Base-by-base conservation (phyloP, 2,329 filamentous ascomycete species). In the Venturia asperata region DNA sequence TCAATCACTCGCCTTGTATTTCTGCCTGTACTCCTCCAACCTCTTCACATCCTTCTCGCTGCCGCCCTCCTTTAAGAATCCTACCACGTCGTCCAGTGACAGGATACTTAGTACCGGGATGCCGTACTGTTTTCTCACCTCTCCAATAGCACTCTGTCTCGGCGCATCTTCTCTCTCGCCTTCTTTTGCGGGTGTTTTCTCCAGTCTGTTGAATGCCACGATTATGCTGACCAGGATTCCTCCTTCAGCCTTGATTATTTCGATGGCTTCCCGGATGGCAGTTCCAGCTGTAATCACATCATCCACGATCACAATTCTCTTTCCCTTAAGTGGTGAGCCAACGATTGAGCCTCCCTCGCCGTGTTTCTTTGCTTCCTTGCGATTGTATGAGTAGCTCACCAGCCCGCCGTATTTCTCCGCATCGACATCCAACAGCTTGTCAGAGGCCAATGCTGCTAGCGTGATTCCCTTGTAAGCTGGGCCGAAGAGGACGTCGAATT, bases 381-480 rank as follows among this genome's bases (percentile, higher is more conserved):
- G 86, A 79, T 97, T 95, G 79, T 96, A 97, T 42, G 87, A 88
- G 79, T 96, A 97, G 73, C 87, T 90, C 66, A 90, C 82, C 55
- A 82, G 78, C 17, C 52, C 47, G 65, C 85, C 85, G 77, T 89
- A 94, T 67, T 82, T 84, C 62, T 79, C 77, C 21, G 84, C 79
- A 68, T 91, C 86, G 13, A 92, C 78, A 71, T 87, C 83, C 64
- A 85, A 85, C 15, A 97, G 84, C 75, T 92, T 89, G 74, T 90
- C 85, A 45, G 88, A 83, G 19, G 91, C 88, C 2, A 90, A 84
- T 19, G 89, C 87, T 56, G 90, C 89, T n/a, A 97, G 85, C 1
- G 92, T 91, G 69, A 97, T 96, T 56, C 94, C 94, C 80, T 97
- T 99, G 83, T 97, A 99, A 11, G 94, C 93, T 2, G 94, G 93